Evolutionary conservation across 805 yeast species (phyloP).

Genomic region (Grigorovia yakushimaensis): DNA sequence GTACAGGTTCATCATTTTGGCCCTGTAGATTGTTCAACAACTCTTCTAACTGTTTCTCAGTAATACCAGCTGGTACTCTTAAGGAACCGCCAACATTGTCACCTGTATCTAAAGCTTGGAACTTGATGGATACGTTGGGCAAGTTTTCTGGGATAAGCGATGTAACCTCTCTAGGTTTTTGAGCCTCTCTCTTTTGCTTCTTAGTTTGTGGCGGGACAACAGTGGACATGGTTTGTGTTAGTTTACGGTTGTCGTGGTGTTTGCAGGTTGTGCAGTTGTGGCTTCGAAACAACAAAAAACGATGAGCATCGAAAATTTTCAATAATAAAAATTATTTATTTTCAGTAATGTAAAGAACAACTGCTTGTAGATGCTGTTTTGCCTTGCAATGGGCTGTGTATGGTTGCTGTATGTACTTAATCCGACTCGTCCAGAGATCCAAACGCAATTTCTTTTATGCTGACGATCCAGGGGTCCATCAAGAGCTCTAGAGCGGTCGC

Average conservation of each 20-base stretch:
- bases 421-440: no score
- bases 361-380: not conserved
- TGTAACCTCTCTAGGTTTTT: constrained; percentile 65
- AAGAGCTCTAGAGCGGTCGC: constrained; percentile 77
- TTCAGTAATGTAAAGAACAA: not conserved
- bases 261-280: not conserved
- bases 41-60: constrained; percentile 80
- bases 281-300: not conserved
- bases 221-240: constrained; percentile 65
- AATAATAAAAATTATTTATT: not conserved
- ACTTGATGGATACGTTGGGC: constrained; percentile 79
- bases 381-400: not conserved
- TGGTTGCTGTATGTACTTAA: no score
- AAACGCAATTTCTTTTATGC: constrained; percentile 61
- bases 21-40: constrained; percentile 71
- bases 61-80: constrained; percentile 84
- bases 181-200: constrained; percentile 76
- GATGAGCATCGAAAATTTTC: not conserved
- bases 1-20: constrained; percentile 71
- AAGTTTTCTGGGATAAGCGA: constrained; percentile 58
- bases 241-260: not conserved
- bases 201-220: constrained; percentile 89
- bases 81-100: constrained; percentile 73
- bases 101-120: constrained; percentile 91
- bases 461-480: constrained; percentile 82